Conservation (phyloP, 2,329 filamentous ascomycete species). For the Aspergillus pseudoviridinutans region DNA sequence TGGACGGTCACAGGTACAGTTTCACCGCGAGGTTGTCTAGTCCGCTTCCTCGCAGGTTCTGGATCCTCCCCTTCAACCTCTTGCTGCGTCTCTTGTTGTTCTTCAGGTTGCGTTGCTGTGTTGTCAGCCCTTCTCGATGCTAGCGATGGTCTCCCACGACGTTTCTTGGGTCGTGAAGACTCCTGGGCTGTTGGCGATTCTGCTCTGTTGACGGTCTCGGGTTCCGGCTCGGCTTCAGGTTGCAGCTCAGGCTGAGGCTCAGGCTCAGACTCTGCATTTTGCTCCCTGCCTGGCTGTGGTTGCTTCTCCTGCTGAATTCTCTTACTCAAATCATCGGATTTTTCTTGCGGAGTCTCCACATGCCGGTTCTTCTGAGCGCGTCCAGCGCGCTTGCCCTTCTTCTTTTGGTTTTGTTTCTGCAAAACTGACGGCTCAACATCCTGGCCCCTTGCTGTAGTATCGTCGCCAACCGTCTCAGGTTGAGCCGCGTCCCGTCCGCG, state of each 20-base stretch:
- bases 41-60: conserved; percentile 18
- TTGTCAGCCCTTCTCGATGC: conserved; percentile 5
- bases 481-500: neutral
- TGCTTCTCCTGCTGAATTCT: neutral
- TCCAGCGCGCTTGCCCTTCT: conserved; percentile 14
- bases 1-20: conserved; percentile 41
- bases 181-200: neutral
- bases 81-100: conserved; percentile 5
- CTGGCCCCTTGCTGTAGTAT: neutral
- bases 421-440: neutral
- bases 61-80: conserved; percentile 9
- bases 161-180: conserved; percentile 9
- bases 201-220: neutral
- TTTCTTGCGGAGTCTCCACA: conserved; percentile 1
- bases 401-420: conserved; percentile 7
- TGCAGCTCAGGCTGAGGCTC: conserved; percentile 8
- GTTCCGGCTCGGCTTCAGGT: conserved; percentile 7
- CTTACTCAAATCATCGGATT: neutral
- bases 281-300: neutral
- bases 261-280: conserved; percentile 7
- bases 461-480: neutral
- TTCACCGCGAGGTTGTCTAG: conserved; percentile 30
- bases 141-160: conserved; percentile 9
- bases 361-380: conserved; percentile 5
- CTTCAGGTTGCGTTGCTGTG: conserved; percentile 6